phyloP scores from a whole-genome alignment of 2,329 filamentous ascomycete genomes.

The Sporothrix euskadiensis region DNA sequence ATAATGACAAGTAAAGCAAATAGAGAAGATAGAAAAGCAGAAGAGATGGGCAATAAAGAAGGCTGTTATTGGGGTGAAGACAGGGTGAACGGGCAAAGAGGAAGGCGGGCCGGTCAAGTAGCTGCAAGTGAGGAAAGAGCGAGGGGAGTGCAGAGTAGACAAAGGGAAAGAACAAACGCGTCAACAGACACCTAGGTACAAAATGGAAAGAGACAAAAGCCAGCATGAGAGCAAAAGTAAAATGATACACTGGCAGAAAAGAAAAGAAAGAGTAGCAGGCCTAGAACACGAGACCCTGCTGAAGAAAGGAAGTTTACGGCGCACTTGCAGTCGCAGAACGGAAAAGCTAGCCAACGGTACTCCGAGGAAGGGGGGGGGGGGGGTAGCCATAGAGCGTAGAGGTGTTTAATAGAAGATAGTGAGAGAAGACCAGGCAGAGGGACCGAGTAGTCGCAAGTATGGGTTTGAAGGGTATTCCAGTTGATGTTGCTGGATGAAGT shows the following conservation, averaged over 20 bases:
- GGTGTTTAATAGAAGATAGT: not conserved
- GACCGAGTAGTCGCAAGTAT: not conserved
- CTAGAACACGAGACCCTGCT: not conserved
- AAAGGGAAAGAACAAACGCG: not conserved
- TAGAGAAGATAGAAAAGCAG: too few relatives aligned
- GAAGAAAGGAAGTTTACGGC: not conserved
- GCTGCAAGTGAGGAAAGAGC: not conserved
- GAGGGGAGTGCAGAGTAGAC: not conserved
- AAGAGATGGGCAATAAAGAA: conserved; percentile 2
- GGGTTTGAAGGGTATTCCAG: not conserved
- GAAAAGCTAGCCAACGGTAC: conserved; percentile 13
- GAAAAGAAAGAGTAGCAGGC: not conserved
- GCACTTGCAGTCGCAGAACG: conserved; percentile 16
- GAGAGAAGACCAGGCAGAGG: not conserved
- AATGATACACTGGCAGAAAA: not conserved
- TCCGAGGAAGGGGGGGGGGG: not conserved
- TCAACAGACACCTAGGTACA: not conserved
- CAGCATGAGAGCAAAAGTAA: not conserved
- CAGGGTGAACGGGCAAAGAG: conserved; percentile 3
- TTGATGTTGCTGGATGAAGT: not conserved
- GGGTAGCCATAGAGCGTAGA: not conserved
- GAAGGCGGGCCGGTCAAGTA: conserved; percentile 13
- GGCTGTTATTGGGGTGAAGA: not conserved
- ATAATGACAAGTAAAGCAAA: not conserved
- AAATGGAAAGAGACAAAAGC: not conserved